phyloP scores from a whole-genome alignment of 1,284 basidiomycete species.

The Ustilago shanxiensis region DNA sequence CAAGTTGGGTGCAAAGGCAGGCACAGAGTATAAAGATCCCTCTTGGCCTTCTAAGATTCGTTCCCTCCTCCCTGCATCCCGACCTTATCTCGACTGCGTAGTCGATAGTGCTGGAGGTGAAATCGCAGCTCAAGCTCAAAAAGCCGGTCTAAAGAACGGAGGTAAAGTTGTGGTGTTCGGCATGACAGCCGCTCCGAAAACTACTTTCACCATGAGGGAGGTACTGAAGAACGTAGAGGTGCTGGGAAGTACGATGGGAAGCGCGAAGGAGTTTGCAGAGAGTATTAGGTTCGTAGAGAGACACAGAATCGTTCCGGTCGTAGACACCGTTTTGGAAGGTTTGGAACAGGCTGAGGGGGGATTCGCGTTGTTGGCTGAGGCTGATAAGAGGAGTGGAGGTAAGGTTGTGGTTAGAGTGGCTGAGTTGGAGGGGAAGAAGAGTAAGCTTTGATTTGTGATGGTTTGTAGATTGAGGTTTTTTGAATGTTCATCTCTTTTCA shows the following conservation, averaged over 20 bases:
- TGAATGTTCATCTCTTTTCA: no score
- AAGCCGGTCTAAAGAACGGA: slow-evolving; percentile 76
- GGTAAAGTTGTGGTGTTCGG: slow-evolving; percentile 77
- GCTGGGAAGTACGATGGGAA: slow-evolving; percentile 83
- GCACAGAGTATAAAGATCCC: slow-evolving; percentile 81
- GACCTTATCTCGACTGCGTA: slow-evolving; percentile 76
- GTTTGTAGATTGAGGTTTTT: no score
- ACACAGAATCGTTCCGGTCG: slow-evolving; percentile 79
- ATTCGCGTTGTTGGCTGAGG: slow-evolving; percentile 73
- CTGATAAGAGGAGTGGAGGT: slow-evolving; percentile 63
- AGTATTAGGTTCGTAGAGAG: slow-evolving; percentile 80
- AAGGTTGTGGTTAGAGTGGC: slow-evolving; percentile 61
- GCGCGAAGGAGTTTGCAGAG: slow-evolving; percentile 79
- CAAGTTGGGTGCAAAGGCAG: slow-evolving; percentile 81
- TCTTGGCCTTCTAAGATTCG: slow-evolving; percentile 78
- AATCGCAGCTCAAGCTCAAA: slow-evolving; percentile 76
- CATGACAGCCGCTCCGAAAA: slow-evolving; percentile 77
- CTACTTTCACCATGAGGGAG: slow-evolving; percentile 82
- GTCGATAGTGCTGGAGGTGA: slow-evolving; percentile 86
- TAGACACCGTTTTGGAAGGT: slow-evolving; percentile 80
- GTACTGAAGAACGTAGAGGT: slow-evolving; percentile 83
- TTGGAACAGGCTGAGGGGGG: slow-evolving; percentile 79
- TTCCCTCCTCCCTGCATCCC: slow-evolving; percentile 73
- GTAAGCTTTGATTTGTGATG: slow-evolving; percentile 27
- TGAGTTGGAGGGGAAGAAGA: slow-evolving; percentile 10